Base-by-base conservation (phyloP, 371 early-diverging fungal genomes). In the Syncephalastrum sp. region DNA sequence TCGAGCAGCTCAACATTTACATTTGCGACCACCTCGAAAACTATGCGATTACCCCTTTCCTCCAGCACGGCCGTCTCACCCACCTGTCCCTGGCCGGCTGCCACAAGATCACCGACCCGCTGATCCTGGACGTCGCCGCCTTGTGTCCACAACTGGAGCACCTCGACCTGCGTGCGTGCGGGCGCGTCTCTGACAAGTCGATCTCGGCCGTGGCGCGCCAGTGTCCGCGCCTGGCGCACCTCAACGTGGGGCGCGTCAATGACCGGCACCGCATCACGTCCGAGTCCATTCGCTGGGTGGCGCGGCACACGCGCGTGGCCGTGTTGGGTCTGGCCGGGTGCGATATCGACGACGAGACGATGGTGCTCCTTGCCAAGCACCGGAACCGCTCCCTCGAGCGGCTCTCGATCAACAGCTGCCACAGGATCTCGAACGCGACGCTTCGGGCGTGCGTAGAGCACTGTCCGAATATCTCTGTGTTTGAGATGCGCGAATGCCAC, bases 281-380 rank as follows among this genome's bases (percentile, higher is more conserved):
- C 12, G 64, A 65, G 17, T 78, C 79, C 21, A 82, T 84, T 44
- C 63, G 59, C 1, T 68, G 77, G 25, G 72, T 84, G 56, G 84
- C 82, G 0, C 60, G 68, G 24, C 68, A 79, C 29, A 82, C 81
- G 0, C 63, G 72, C 13, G 74, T 76, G 3, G 64, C 75, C 14
- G 82, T 82, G 0, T 48, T 84, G 29, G 84, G 84, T 10, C 57
- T 84, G 16, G 84, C 82, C 5, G 84, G 84, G 0, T 84, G 82
- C 62, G 82, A 80, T 52, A 70, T 84, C 46, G 70, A 72, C 3
- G 84, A 84, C 53, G 76, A 68, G 14, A 77, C 81, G 42, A 72
- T 84, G 62, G 54, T 73, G 17, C 42, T 71, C 7, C 53, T 84
- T 41, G 82, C 82, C 25, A 66, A 68, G 19, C 51, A 75, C 23